phyloP scores from a whole-genome alignment of 2,329 filamentous ascomycete species.

The Aspergillus persii region DNA sequence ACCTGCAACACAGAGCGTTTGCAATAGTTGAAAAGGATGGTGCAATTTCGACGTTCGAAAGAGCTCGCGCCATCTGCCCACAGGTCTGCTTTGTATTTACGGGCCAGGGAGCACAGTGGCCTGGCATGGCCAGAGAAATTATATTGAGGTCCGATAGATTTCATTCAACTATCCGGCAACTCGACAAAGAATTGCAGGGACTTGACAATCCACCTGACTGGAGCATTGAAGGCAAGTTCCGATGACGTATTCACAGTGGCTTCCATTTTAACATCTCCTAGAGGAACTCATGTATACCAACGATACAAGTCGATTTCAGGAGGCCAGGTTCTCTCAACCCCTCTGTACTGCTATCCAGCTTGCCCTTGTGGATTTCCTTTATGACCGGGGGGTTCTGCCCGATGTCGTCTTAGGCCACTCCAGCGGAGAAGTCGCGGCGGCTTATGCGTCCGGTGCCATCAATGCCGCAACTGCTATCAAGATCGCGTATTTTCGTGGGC shows the following conservation, averaged over 20 bases:
- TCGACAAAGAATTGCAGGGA: background rate
- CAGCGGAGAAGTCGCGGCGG: conserved; percentile 31
- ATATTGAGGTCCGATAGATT: background rate
- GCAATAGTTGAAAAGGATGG: background rate
- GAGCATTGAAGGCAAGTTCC: background rate
- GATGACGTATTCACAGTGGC: background rate
- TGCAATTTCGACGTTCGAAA: background rate
- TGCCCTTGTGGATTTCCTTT: conserved; percentile 28
- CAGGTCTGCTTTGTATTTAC: conserved; percentile 26
- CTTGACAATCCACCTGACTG: background rate
- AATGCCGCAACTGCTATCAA: conserved; percentile 4
- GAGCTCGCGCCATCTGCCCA: background rate
- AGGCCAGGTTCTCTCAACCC: conserved; percentile 7
- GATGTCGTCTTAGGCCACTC: conserved; percentile 28
- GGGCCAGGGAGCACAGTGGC: conserved; percentile 34
- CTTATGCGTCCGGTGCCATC: conserved; percentile 7
- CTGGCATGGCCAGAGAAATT: conserved; percentile 22
- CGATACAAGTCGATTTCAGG: conserved; percentile 1
- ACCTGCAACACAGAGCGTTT: conserved; percentile 9
- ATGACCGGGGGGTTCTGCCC: conserved; percentile 23
- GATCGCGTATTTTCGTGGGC: conserved; percentile 5
- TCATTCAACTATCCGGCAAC: conserved; percentile 8
- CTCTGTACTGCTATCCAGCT: conserved; percentile 28
- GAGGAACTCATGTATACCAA: background rate
- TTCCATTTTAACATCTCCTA: background rate